Base-by-base conservation (phyloP, 495 filamentous ascomycete genomes). In the Echria macrotheca region DNA sequence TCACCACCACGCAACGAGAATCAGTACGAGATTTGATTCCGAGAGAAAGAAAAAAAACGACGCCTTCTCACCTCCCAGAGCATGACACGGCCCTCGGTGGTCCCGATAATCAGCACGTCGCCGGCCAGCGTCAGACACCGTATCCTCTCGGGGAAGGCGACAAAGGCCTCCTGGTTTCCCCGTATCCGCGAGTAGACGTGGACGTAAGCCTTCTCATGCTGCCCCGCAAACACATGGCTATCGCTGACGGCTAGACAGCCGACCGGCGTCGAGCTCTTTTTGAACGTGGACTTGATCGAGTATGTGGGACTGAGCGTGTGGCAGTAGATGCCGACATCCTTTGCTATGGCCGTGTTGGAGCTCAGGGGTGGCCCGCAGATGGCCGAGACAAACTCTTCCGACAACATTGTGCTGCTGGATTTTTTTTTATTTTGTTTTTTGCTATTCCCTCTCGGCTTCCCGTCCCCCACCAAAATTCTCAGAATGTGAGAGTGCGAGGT, bases 181-280 rank as follows among this genome's bases (percentile, higher is more conserved):
- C 85, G 86, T 46, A 84, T 75, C 40, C 89, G 77, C 44, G 78
- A 87, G 62, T 96, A 97, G 44, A 98, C 86, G 69, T 96, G 88
- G 5, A 98, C 74, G 23, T 94, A 83, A 1, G 89, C 88, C 66
- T 96, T 97, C 29, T 88, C 90, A 11, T 80, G 77, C 61, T 98
- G 93, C 6, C 86, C 91, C 2, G 91, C 82, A 58, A 94, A 98
- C 26, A 97, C 76, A 62, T 98, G 93, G 17, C 84, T 83, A 31
- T 81, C 74, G 61, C 79, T 96, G 49, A 88, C 77, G 24, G 87
- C 93, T 21, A 98, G 69, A 52, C 87, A 84, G 66, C 90, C 87
- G 37, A 77, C 69, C 18, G 82, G 72, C 6, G 85, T 84, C 25
- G 87, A 89, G 70, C 86, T 95, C 71, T 95, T 96, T 77, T 96